These are phyloP conservation scores for Fusarium zealandicum DNA, from an alignment of 2,329 filamentous ascomycete species.

Conservation along the genomic window DNA sequence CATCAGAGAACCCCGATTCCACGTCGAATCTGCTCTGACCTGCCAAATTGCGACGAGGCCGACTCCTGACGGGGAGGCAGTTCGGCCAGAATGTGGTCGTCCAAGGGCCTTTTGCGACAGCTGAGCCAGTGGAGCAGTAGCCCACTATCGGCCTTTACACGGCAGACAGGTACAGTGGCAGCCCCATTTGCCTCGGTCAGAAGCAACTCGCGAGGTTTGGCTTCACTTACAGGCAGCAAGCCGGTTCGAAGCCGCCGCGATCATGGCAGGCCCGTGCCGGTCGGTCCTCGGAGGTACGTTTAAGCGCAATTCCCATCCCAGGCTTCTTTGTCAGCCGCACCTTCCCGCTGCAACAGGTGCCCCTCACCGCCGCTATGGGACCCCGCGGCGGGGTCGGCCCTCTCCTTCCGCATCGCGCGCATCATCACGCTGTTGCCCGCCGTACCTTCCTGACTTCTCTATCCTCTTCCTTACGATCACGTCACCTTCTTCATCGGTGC, in stretches of 20 bases:
- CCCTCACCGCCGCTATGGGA: slow-evolving; percentile 18
- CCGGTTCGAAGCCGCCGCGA: slow-evolving; percentile 27
- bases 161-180: slow-evolving; percentile 5
- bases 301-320: slow-evolving; percentile 10
- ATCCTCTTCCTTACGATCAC: slow-evolving; percentile 4
- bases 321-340: not conserved
- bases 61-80: slow-evolving; percentile 26
- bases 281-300: slow-evolving; percentile 41
- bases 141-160: slow-evolving; percentile 33
- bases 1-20: slow-evolving; percentile 21
- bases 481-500: slow-evolving; percentile 1
- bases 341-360: not conserved
- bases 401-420: not conserved
- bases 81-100: slow-evolving; percentile 38
- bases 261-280: slow-evolving; percentile 26
- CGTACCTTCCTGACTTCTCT: slow-evolving; percentile 13
- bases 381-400: slow-evolving; percentile 25
- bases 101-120: slow-evolving; percentile 42
- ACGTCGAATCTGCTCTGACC: slow-evolving; percentile 16
- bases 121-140: slow-evolving; percentile 38
- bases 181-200: slow-evolving; percentile 7
- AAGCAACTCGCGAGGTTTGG: slow-evolving; percentile 15
- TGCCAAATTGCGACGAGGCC: slow-evolving; percentile 38
- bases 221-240: slow-evolving; percentile 22
- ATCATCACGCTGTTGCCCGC: slow-evolving; percentile 28